Percentiles rank a stretch among this genome's conserved stretches.
Evolutionary conservation across 2,329 filamentous ascomycete species (phyloP).

Genomic region (Thelonectria olida): DNA sequence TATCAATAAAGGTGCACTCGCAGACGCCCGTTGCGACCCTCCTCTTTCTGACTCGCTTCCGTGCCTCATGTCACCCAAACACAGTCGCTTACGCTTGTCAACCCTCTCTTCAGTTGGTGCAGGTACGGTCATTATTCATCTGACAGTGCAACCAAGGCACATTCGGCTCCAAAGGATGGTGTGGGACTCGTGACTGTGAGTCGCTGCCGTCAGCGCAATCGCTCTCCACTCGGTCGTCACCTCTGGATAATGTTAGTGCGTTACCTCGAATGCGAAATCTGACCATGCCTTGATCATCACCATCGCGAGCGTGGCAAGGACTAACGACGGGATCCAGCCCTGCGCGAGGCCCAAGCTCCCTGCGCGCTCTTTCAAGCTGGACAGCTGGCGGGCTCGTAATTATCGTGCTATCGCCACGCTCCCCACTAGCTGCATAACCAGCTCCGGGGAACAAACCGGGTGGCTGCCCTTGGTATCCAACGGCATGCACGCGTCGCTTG

Average conservation of each 20-base stretch:
- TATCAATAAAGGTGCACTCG: conserved; percentile 6
- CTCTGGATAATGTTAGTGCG: conserved; percentile 29
- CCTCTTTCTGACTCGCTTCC: conserved; percentile 12
- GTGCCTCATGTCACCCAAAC: conserved; percentile 17
- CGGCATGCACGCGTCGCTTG: not conserved
- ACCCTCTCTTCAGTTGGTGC: conserved; percentile 30
- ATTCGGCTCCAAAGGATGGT: conserved; percentile 29
- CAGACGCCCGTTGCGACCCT: conserved; percentile 1
- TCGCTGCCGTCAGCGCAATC: conserved; percentile 34
- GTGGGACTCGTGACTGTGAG: conserved; percentile 28
- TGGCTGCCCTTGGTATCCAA: conserved; percentile 6
- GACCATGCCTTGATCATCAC: conserved; percentile 10
- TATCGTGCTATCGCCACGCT: conserved; percentile 25
- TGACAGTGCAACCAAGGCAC: conserved; percentile 37
- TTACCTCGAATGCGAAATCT: conserved; percentile 25
- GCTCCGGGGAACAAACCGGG: conserved; percentile 30
- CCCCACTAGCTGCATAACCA: conserved; percentile 15
- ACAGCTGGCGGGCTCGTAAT: conserved; percentile 11
- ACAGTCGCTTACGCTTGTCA: conserved; percentile 20
- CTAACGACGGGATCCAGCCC: conserved; percentile 12
- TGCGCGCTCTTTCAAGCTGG: conserved; percentile 16
- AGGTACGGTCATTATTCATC: conserved; percentile 30
- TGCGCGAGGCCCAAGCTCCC: conserved; percentile 34
- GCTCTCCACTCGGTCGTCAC: conserved; percentile 27
- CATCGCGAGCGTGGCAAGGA: not conserved